Base-by-base conservation (phyloP, 805 yeast genomes). In the Candida arabinofermentans region DNA sequence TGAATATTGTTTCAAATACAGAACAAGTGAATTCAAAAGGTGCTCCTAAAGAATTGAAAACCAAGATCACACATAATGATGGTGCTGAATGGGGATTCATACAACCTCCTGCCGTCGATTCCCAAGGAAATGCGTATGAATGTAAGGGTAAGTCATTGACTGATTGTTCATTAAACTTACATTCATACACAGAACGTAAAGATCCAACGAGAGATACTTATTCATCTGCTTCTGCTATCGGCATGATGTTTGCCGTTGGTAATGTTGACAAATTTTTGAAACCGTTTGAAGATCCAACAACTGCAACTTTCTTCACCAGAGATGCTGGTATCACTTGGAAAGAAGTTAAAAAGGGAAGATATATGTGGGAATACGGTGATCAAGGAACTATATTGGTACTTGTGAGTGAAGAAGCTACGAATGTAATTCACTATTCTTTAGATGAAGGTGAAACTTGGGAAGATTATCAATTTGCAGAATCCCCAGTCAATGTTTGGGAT, bases 341-440 rank as follows among this genome's bases (percentile, higher is more conserved):
- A 39, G 95, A 87, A 62, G 68, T 91, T 23, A 71, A 65, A 44
- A 78, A 83, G 45, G 93, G 95, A 4, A 73, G 79, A 1, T 75
- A 77, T 52, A 83, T 84, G 77, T 93, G 98, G 98, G 98, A 90
- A 63, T 93, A 72, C 61, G 98, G 98, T 48, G 99, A 93, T 62
- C 86, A 87, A 49, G 99, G 99, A 14, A 81, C 96, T 1, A 74
- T 93, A 27, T 64, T 93, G 37, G 87, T 87, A 1, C 60, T 90
- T 37, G 91, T 84, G 2, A 71, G 79, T 30, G 77, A 75, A 5
- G 67, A 63, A 4, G 65, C 70, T 7, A 82, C 96, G 0, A 70
- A 86, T 44, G 62, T 65, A 1, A 40, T 91, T 0, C 51, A 65
- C 1, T 90, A 79, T 55, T 86, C 96, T 0, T 57, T 80, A 12